A percentile compares a stretch with the other conserved stretches of the same genome.
phyloP scores from a whole-genome alignment of 78 protist genomes.

The Dictyostelium intermedium region DNA sequence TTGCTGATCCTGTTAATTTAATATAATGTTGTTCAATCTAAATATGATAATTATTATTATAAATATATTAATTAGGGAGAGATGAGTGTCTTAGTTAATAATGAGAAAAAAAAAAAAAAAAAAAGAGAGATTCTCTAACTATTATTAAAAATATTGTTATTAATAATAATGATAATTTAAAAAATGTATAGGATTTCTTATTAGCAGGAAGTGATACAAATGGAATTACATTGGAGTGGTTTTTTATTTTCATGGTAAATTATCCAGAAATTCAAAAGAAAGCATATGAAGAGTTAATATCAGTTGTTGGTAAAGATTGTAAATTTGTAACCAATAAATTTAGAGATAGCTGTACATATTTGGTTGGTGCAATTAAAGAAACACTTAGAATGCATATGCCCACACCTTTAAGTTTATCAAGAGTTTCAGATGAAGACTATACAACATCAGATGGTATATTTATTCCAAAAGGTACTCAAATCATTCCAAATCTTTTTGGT shows the following conservation, averaged over 20 bases:
- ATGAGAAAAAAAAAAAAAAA: too few species aligned
- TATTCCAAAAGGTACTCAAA: constrained; percentile 44
- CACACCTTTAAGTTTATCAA: constrained; percentile 15
- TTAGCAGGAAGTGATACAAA: constrained; percentile 33
- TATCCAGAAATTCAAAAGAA: constrained; percentile 40
- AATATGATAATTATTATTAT: too few species aligned
- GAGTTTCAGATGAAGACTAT: neutral
- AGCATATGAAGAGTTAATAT: constrained; percentile 17
- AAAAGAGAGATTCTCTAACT: too few species aligned
- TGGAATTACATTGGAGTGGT: constrained; percentile 30
- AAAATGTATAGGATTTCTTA: constrained; percentile 20
- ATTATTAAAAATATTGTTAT: too few species aligned
- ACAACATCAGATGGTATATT: neutral
- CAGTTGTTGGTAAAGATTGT: constrained; percentile 32
- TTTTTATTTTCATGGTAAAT: neutral
- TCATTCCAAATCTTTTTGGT: constrained; percentile 28
- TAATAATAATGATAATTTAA: too few species aligned
- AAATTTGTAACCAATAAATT: neutral
- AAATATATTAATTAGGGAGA: too few species aligned
- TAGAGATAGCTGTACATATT: neutral
- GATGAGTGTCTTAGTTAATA: too few species aligned
- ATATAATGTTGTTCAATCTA: constrained; percentile 83
- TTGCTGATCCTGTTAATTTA: constrained; percentile 71
- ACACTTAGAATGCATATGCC: constrained; percentile 3
- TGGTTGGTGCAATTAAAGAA: constrained; percentile 33